Evolutionary conservation across 1,284 basidiomycete species (phyloP), one percentile per base, ranked within the genome.

Genomic region (Moniliophthora roreri): DNA sequence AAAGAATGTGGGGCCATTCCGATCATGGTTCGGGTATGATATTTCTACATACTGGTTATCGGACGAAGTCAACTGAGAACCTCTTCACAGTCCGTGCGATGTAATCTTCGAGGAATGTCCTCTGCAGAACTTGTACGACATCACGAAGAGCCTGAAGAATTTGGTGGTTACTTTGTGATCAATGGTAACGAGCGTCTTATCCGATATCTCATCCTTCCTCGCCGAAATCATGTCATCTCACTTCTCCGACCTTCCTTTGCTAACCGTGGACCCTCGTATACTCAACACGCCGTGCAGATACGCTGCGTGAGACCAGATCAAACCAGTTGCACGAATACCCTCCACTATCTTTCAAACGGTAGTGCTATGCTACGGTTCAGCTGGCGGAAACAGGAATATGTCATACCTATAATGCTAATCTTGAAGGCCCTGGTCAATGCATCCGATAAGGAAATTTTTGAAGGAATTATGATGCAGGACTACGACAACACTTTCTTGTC

Each of bases 101-200:
- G 97, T 71, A 97, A 98, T 69, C 71, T 99, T 23, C 87, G 89
- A 40, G 82, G 82, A 39, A 81, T 98, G 73, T 84, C 93, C 2
- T 92, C 96, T 4, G 80, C 87, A 8, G 89, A 94, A 54, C 87
- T 99, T 49, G 93, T 99, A 44, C 76, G 79, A 54, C 88, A 88
- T 61, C 90, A 96, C 66, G 97, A 99, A 78, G 97, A 99, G 67
- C 87, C 97, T 2, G 95, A 96, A 73, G 97, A 99, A 69, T 97
- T 98, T 68, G 97, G 97, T 44, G 97, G 96, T 24, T 99, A 99
- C 76, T 99, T 99, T 68, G 84, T 99, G 64, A 89, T 99, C 69
- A 99, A 99, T 70, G 97, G 97, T 58, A 99, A 98, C 75, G 97
- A 99, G 75, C 93, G 95, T 74, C 84, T 99, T 61, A 94, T 99